phyloP scores from a whole-genome alignment of 441 rosid genomes.

The Gossypium aridum region DNA sequence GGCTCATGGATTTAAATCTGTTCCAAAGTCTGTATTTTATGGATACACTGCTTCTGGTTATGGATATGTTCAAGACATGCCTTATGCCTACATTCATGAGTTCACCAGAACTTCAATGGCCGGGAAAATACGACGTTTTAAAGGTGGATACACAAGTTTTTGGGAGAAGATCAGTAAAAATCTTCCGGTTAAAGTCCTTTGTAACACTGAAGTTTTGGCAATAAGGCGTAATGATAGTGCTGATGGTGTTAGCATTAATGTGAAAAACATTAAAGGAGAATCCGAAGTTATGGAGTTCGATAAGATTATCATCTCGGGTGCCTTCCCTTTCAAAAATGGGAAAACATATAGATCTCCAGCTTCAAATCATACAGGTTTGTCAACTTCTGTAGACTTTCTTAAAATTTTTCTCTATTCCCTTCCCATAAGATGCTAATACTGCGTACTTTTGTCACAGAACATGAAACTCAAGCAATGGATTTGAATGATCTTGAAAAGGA shows the following conservation, averaged over 20 bases:
- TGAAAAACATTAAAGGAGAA: slow-evolving; percentile 31
- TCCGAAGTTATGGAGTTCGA: slow-evolving; percentile 40
- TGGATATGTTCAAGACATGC: slow-evolving; percentile 69
- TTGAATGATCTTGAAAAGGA: slow-evolving; percentile 44
- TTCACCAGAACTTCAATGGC: slow-evolving; percentile 76
- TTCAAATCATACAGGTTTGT: slow-evolving; percentile 34
- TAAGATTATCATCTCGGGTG: slow-evolving; percentile 55
- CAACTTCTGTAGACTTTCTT: not conserved
- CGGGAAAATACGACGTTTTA: slow-evolving; percentile 58
- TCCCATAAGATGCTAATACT: slow-evolving; percentile 4
- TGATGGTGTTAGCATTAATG: slow-evolving; percentile 30
- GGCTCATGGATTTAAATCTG: slow-evolving; percentile 37
- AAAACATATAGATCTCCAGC: slow-evolving; percentile 45
- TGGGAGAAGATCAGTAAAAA: slow-evolving; percentile 49
- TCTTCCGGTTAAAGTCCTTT: slow-evolving; percentile 37
- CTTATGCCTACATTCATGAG: slow-evolving; percentile 68
- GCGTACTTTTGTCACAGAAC: slow-evolving; percentile 31
- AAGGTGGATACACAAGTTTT: slow-evolving; percentile 52
- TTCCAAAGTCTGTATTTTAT: slow-evolving; percentile 59
- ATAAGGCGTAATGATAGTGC: slow-evolving; percentile 32
- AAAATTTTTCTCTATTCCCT: not conserved
- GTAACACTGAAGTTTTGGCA: slow-evolving; percentile 39
- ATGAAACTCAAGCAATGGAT: slow-evolving; percentile 40
- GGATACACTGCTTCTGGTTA: slow-evolving; percentile 81
- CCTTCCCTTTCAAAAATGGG: slow-evolving; percentile 47